Evolutionary conservation across 192 early-diverging fungal species (phyloP).

Genomic region (Gamsiella multidivaricata): DNA sequence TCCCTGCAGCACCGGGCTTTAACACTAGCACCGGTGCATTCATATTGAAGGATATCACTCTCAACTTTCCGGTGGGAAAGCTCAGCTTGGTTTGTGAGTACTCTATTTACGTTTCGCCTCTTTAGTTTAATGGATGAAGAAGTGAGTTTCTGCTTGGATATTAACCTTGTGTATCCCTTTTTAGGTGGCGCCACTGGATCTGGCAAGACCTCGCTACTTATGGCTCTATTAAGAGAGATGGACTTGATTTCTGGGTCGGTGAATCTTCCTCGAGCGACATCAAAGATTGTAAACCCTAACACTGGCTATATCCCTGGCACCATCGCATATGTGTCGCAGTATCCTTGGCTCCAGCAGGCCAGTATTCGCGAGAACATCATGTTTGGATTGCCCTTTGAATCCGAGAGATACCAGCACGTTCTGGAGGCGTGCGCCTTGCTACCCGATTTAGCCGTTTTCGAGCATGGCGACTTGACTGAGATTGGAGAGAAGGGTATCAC

Average conservation of each 20-base stretch:
- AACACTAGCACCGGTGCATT: conserved; percentile 49
- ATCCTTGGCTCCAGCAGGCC: conserved; percentile 74
- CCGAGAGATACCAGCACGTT: conserved; percentile 63
- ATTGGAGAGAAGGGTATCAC: conserved; percentile 89
- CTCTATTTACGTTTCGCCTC: not conserved
- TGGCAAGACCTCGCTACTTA: conserved; percentile 86
- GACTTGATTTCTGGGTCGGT: conserved; percentile 53
- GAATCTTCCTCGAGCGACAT: conserved; percentile 41
- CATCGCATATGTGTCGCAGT: conserved; percentile 82
- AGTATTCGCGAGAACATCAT: conserved; percentile 80
- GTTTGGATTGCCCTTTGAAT: conserved; percentile 67
- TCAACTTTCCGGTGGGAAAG: conserved; percentile 60
- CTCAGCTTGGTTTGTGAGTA: conserved; percentile 62
- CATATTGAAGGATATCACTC: conserved; percentile 55
- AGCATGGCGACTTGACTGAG: conserved; percentile 67
- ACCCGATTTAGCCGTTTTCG: conserved; percentile 67
- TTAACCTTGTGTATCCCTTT: not conserved
- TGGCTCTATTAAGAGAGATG: conserved; percentile 80
- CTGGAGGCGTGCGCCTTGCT: conserved; percentile 70
- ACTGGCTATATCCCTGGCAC: conserved; percentile 56
- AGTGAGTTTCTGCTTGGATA: not conserved
- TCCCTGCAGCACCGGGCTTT: not conserved
- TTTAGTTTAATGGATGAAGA: no score
- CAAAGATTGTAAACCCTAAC: conserved; percentile 22
- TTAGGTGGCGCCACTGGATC: conserved; percentile 82